Base-by-base conservation (phyloP, 2,329 filamentous ascomycete genomes). In the Leptographium flavum region DNA sequence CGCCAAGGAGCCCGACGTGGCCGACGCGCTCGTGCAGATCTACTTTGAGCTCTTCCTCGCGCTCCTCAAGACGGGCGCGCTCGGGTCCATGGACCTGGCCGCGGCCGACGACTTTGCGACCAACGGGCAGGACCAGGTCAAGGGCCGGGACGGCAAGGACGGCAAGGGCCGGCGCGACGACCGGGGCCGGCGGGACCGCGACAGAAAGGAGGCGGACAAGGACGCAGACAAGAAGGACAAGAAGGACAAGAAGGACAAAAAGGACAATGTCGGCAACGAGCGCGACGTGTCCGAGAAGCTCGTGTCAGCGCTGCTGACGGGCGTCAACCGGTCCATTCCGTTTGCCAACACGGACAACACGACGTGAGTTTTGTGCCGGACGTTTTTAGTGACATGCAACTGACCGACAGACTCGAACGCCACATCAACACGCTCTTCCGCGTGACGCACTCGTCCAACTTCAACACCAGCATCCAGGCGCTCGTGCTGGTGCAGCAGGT, bases 381-480 rank as follows among this genome's bases (percentile, higher is more conserved):
- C 8, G 27, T 35, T 4, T 2, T 32, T 27, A 19, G n/a, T 32
- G n/a, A 19, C 22, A 15, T 7, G 25, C 28, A 14, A 22, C 39
- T 54, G 45, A 52, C 13, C 15, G 47, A 36, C 51, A 83, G 79
- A 22, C 76, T 96, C 52, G 85, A 93, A 57, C 79, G 81, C 47
- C 90, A 98, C 57, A 76, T 98, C 47, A 83, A 96, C 58, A 95
- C 90, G 3, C 73, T 98, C 23, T 98, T 95, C 73, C 81, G 79
- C 55, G 92, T 98, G 56, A 94, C 92, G 0, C 92, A 98, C 63
- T 96, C 90, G 1, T 87, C 90, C 46, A 98, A 98, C 63, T 96
- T 98, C 73, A 98, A 96, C 65, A 98, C 92, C 1, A 92, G 87
- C 58, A 86, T 98, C 32, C 92, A 98, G 63, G 90, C 92, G 30